Conservation (phyloP, 371 early-diverging fungal species). For the Saksenaea vasiformis region DNA sequence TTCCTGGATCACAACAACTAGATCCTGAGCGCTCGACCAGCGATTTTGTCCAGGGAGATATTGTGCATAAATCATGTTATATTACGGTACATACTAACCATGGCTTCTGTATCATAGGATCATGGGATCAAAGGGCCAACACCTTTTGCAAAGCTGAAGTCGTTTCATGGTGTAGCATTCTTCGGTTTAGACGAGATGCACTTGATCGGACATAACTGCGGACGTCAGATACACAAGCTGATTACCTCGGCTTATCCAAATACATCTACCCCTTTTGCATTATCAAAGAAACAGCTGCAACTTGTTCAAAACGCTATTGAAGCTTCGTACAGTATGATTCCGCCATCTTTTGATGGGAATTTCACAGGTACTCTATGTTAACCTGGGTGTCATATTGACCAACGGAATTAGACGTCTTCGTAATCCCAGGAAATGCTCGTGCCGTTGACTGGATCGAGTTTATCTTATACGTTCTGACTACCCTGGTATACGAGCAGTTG, state of each 20-base stretch:
- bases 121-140: background rate
- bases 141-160: slow-evolving; percentile 5
- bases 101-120: background rate
- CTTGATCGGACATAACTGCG: slow-evolving; percentile 22
- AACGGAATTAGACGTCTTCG: no score
- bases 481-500: no score
- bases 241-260: background rate
- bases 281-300: background rate
- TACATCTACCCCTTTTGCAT: background rate
- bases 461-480: no score
- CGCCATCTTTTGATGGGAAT: background rate
- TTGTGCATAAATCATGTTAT: background rate
- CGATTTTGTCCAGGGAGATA: no score
- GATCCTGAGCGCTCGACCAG: no score
- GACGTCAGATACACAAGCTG: background rate
- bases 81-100: background rate
- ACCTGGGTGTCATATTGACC: no score
- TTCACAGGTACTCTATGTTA: no score
- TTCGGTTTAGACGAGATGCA: slow-evolving; percentile 12
- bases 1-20: no score
- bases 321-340: background rate
- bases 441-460: no score
- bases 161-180: slow-evolving; percentile 5
- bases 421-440: no score
- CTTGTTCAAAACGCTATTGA: background rate